Percentiles rank a stretch among this genome's conserved stretches.
phyloP scores from a whole-genome alignment of 1,284 basidiomycete species.

The Laetiporus sulphureus region DNA sequence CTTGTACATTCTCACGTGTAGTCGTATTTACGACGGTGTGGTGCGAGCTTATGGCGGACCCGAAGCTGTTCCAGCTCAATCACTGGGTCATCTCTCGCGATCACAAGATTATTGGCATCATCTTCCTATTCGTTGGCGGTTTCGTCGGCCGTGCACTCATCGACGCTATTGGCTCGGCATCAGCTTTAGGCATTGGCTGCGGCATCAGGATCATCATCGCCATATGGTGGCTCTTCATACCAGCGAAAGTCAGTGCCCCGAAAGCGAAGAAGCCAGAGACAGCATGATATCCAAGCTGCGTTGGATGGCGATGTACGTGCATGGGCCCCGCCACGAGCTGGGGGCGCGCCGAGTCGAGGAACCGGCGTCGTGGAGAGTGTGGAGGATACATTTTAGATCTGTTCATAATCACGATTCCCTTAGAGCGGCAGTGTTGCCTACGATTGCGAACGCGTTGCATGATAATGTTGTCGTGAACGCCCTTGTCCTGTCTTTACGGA shows the following conservation, averaged over 20 bases:
- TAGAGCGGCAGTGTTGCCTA: no score
- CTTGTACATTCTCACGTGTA: constrained; percentile 13
- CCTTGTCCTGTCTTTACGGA: no score
- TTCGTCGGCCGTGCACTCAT: constrained; percentile 65
- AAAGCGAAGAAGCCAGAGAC: constrained; percentile 13
- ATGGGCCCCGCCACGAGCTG: no score
- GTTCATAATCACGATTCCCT: background rate
- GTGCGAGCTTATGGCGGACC: constrained; percentile 82
- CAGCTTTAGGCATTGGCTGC: constrained; percentile 61
- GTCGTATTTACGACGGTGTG: constrained; percentile 76
- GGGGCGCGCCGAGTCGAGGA: no score
- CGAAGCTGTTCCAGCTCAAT: constrained; percentile 54
- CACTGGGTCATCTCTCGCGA: constrained; percentile 58
- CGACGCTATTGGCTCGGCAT: constrained; percentile 53
- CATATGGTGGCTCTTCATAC: constrained; percentile 65
- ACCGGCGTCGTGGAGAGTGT: no score
- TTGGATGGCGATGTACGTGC: no score
- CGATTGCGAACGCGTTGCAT: no score
- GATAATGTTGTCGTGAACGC: no score
- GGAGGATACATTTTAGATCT: background rate
- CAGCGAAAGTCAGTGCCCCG: constrained; percentile 33
- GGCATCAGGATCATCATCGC: constrained; percentile 61
- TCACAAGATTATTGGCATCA: constrained; percentile 64
- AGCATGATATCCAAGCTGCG: constrained; percentile 2
- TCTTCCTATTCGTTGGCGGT: constrained; percentile 69